Base-by-base conservation (phyloP, 441 rosid genomes). In the Mallotus repandus region DNA sequence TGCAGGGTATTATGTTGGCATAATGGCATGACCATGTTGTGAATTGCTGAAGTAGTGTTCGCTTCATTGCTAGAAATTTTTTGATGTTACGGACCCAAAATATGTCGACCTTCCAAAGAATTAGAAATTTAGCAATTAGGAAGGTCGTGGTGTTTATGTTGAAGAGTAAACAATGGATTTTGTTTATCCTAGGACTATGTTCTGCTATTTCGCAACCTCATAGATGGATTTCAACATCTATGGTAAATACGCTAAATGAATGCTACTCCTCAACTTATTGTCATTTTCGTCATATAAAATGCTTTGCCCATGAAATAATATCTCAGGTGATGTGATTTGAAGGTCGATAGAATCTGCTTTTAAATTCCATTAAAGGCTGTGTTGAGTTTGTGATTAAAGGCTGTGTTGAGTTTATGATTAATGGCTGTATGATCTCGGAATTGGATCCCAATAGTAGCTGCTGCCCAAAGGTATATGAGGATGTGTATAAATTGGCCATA, bases 1-100 rank as follows among this genome's bases (percentile, higher is more conserved):
- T 69, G 70, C 82, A 76, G 84, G 79, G 74, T 12, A 57, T 45
- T 60, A 18, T 54, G 55, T 35, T 38, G 41, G 77, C 64, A 46
- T 52, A 60, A 71, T 54, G 54, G 32, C 25, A 16, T 66, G 72
- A 64, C 53, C 68, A 2, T 55, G 50, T 63, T 79, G 72, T 72
- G 76, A 77, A 72, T 63, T 71, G 62, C 73, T 59, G 56, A 61
- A 57, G 55, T 57, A 52, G 56, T 58, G 32, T 63, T 66, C n/a
- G 57, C 32, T 22, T 41, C 56, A 10, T 22, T 32, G 49, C 43
- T 70, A 55, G 74, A 64, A 46, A 9, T 18, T 19, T 69, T 75
- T 61, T 12, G 29, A 63, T 19, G 21, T 62, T 10, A 50, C 38
- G 16, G 38, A 19, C 46, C 59, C 18, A n/a, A 46, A 9, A 35